Evolutionary conservation across 805 yeast species (phyloP), one percentile per base, ranked within the genome.

Genomic region (Pichia ethanolica): DNA sequence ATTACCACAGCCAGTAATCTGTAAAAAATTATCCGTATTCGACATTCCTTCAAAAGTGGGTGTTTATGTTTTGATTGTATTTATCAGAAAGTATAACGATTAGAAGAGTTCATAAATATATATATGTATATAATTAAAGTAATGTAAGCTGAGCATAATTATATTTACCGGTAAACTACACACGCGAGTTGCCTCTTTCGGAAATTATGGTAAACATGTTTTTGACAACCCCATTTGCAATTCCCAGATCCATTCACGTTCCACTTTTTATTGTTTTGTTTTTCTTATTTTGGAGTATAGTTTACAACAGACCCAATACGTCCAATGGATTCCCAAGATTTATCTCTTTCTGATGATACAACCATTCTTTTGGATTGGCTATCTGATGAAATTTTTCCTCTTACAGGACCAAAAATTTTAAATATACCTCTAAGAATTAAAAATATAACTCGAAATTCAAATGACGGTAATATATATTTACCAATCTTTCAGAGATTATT

Each of bases 1-100:
- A 5, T 59, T 52, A 5, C 62, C 49, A 2, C 69, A 60, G 6
- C 72, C 73, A 9, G 81, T 72, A 42, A 75, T 59, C 38, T 68
- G 70, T 43, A 66, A 54, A 57, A 76, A 74, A 48, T 68, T 39
- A 28, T 25, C 30, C 2, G 37, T 35, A 14, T 14, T 42, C 10
- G 20, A 11, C 45, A 42, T 42, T 7, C 20, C 20, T 20, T 20
- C 20, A 20, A 20, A 20, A 20, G 2, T 20, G 20, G 3, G 20
- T 2, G 3, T 2, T 20, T 20, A 20, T 20, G 20, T 20, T 20
- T 20, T 20, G 20, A 20, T 20, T 20, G 20, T 20, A 20, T 20
- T 20, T 20, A 20, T 20, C 3, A 20, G 20, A 20, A 20, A n/a
- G n/a, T n/a, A n/a, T n/a, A n/a, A n/a, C n/a, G n/a, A 20, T 20